phyloP scores from a whole-genome alignment of 2,329 filamentous ascomycete genomes.

The Thielaviopsis euricoi region DNA sequence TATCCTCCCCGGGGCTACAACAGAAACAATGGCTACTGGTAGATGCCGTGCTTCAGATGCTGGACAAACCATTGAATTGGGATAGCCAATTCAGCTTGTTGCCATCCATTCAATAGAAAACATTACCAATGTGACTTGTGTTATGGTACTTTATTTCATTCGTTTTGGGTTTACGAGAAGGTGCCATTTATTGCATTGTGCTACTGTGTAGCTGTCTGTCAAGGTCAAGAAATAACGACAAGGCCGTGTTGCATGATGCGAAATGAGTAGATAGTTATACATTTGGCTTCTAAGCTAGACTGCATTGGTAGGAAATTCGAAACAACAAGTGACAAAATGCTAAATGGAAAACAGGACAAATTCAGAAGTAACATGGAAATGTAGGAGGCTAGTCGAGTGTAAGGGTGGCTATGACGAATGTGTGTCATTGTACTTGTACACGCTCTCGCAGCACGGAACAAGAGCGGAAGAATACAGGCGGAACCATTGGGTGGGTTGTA shows the following conservation, averaged over 20 bases:
- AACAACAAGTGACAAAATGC: background rate
- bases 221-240: background rate
- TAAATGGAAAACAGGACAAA: background rate
- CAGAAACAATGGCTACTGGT: constrained; percentile 22
- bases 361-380: background rate
- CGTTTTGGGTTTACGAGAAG: no score
- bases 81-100: background rate
- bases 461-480: no score
- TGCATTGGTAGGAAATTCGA: background rate
- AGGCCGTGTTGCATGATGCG: no score
- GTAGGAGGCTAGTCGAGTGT: no score
- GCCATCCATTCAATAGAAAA: no score
- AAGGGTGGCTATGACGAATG: no score
- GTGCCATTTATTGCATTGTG: no score
- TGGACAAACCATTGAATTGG: constrained; percentile 15
- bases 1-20: constrained; percentile 21
- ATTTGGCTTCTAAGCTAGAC: background rate
- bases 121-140: background rate
- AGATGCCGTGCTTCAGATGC: constrained; percentile 14
- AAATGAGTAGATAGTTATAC: background rate
- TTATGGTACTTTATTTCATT: background rate
- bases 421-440: no score
- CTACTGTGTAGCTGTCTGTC: background rate
- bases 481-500: no score
- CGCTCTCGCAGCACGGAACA: no score